Percentiles rank a stretch among this genome's conserved stretches.
These are phyloP conservation scores for Kluyveromyces nonfermentans DNA, from an alignment of 805 yeast genomes.

Conservation along the genomic window DNA sequence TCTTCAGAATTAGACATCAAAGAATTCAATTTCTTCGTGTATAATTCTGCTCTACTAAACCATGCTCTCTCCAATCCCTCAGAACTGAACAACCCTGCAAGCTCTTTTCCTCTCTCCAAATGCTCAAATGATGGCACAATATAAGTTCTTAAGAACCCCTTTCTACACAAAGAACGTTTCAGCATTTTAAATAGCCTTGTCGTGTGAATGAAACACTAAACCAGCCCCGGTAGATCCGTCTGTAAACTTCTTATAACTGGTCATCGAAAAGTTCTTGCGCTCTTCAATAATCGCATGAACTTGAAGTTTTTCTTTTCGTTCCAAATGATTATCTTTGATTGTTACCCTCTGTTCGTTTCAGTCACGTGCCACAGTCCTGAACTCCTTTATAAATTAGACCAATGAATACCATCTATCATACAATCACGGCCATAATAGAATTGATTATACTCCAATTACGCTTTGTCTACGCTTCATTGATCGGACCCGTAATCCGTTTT, in stretches of 20 bases:
- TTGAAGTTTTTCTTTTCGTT: neutral
- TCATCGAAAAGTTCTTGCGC: too few species aligned
- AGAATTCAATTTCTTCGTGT: constrained; percentile 34
- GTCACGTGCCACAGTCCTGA: neutral
- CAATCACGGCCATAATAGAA: too few species aligned
- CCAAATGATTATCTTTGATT: neutral
- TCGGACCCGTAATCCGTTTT: too few species aligned
- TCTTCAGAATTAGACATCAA: constrained; percentile 19
- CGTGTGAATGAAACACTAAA: neutral
- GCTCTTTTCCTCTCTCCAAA: constrained; percentile 28
- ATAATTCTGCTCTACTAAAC: constrained; percentile 35
- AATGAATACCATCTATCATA: too few species aligned
- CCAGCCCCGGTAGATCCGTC: too few species aligned
- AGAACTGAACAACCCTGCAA: constrained; percentile 41
- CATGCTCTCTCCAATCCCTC: constrained; percentile 43
- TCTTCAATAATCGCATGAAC: neutral
- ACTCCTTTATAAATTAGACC: too few species aligned
- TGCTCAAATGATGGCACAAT: constrained; percentile 20
- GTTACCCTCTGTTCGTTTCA: neutral
- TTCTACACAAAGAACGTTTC: neutral
- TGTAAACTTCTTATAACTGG: too few species aligned
- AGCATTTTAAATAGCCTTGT: constrained; percentile 1
- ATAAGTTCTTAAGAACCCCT: constrained; percentile 10
- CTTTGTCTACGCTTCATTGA: too few species aligned
- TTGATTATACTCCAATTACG: too few species aligned